Percentiles rank a stretch among this genome's conserved stretches.
These are phyloP conservation scores for Oryza glumipatula DNA, from an alignment of 176 grass and related monocot species.

Conservation along the genomic window DNA sequence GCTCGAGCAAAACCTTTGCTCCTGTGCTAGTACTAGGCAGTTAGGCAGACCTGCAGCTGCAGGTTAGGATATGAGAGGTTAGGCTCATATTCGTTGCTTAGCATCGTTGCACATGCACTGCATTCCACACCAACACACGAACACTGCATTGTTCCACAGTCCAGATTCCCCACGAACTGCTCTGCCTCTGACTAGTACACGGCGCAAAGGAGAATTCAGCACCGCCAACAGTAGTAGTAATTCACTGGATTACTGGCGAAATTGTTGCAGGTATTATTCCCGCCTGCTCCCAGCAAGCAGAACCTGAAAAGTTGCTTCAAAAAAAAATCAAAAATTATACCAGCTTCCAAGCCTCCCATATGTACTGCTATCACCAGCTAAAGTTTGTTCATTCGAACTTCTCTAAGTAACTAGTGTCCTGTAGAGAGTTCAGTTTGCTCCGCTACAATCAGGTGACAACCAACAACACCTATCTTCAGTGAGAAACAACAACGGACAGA, in stretches of 20 bases:
- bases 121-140: not conserved
- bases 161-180: slow-evolving; percentile 31
- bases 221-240: not conserved
- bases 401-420: too few relatives aligned
- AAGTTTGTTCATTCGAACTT: too few relatives aligned
- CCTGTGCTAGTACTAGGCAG: not conserved
- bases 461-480: not conserved
- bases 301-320: not conserved
- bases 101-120: slow-evolving; percentile 18
- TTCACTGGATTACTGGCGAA: not conserved
- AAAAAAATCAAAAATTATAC: not conserved
- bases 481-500: not conserved
- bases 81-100: slow-evolving; percentile 64
- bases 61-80: slow-evolving; percentile 36
- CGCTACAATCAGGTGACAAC: not conserved
- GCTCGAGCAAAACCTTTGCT: slow-evolving; percentile 28
- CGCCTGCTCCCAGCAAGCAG: not conserved
- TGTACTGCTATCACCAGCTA: not conserved
- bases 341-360: not conserved
- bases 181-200: not conserved
- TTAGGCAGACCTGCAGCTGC: slow-evolving; percentile 31
- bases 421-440: not conserved
- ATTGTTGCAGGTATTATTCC: too few relatives aligned
- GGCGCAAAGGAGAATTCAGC: not conserved
- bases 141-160: not conserved